phyloP scores from a whole-genome alignment of 768 basidiomycete genomes.

The Naganishia vishniacii region DNA sequence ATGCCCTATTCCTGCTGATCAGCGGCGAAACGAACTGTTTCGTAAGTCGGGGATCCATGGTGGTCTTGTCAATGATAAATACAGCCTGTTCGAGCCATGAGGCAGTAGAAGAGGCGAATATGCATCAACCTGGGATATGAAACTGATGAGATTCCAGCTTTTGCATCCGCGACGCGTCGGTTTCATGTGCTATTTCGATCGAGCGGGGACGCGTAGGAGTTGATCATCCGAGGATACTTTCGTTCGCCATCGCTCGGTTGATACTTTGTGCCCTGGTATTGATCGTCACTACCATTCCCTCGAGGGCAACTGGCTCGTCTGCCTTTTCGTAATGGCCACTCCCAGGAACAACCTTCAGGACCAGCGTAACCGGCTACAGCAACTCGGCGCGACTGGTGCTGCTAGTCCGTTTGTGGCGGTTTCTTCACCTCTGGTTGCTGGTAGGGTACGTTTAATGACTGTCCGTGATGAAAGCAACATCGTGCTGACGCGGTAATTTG shows the following conservation, averaged over 20 bases:
- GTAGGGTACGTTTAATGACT: not conserved
- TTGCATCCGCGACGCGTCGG: not conserved
- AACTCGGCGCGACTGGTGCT: not conserved
- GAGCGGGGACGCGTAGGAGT: not conserved
- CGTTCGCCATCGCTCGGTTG: constrained; percentile 5
- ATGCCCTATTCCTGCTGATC: constrained; percentile 5
- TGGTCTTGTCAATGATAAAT: not conserved
- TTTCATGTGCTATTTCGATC: constrained; percentile 6
- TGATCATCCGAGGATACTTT: not conserved
- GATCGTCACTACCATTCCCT: too few relatives aligned
- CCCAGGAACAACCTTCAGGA: constrained; percentile 29
- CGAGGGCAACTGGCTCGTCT: not conserved
- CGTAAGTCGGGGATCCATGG: constrained; percentile 25
- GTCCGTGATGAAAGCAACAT: too few relatives aligned
- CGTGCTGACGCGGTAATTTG: not conserved
- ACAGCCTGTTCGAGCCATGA: too few relatives aligned
- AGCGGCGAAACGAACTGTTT: constrained; percentile 29
- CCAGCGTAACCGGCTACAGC: constrained; percentile 22
- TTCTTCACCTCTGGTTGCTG: constrained; percentile 2
- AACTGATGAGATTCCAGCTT: too few relatives aligned
- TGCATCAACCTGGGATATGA: too few relatives aligned
- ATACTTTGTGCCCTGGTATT: not conserved
- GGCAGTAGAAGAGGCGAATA: too few relatives aligned
- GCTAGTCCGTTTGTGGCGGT: constrained; percentile 14
- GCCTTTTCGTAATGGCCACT: constrained; percentile 16